phyloP scores from a whole-genome alignment of 2,329 filamentous ascomycete species.

The Nothomitra cinnamomea region DNA sequence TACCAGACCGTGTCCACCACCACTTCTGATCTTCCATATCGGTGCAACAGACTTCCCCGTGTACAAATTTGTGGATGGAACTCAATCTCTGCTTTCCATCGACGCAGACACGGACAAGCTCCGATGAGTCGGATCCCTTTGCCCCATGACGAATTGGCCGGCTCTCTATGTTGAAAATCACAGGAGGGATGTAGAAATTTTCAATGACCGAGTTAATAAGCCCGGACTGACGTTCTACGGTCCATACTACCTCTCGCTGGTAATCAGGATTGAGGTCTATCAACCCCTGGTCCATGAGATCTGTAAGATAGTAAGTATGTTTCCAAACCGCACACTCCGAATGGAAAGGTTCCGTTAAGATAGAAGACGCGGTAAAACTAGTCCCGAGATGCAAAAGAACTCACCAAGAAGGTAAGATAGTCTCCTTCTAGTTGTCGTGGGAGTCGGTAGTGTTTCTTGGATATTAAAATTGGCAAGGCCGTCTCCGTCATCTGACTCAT shows the following conservation, averaged over 20 bases:
- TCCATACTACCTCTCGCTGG: conserved; percentile 31
- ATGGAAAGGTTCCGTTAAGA: too few species aligned
- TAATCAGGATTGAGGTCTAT: conserved; percentile 29
- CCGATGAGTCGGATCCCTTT: not conserved
- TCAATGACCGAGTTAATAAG: conserved; percentile 10
- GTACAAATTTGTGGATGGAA: conserved; percentile 27
- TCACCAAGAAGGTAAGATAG: not conserved
- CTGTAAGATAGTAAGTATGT: not conserved
- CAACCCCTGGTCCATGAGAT: conserved; percentile 10
- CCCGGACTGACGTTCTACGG: conserved; percentile 10
- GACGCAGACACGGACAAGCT: conserved; percentile 20
- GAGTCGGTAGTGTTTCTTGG: not conserved
- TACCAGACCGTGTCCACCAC: conserved; percentile 12
- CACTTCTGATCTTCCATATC: conserved; percentile 26
- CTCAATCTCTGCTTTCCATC: conserved; percentile 33
- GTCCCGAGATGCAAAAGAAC: not conserved
- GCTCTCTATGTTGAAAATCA: conserved; percentile 27
- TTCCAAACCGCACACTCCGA: too few species aligned
- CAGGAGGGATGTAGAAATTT: conserved; percentile 28
- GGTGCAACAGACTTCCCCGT: conserved; percentile 26
- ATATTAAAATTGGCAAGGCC: not conserved
- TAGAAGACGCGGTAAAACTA: too few species aligned
- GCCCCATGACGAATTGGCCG: not conserved
- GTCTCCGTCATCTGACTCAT: not conserved
- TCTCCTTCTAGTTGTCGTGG: not conserved